Conservation (phyloP, 2,329 filamentous ascomycete genomes). For the Aspergillus terreus region DNA sequence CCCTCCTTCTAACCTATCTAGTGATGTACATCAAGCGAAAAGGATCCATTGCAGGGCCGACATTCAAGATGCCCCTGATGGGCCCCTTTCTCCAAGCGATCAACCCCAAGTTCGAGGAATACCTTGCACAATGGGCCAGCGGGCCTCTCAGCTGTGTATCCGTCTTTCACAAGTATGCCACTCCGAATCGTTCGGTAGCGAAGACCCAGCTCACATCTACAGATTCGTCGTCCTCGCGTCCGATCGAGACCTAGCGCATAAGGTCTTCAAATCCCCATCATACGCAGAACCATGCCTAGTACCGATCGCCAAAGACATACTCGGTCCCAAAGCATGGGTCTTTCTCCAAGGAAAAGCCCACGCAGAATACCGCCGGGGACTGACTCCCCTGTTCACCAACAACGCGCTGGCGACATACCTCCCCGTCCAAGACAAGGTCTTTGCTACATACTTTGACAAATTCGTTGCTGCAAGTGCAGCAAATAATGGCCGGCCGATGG, state of each 20-base stretch:
- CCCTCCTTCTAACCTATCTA: constrained; percentile 28
- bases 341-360: constrained; percentile 87
- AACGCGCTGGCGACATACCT: constrained; percentile 78
- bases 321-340: constrained; percentile 84
- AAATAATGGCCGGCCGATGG: constrained; percentile 62
- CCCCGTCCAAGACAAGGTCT: constrained; percentile 82
- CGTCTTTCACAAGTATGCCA: constrained; percentile 82
- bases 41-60: constrained; percentile 65
- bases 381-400: constrained; percentile 84
- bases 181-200: neutral
- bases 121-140: constrained; percentile 79
- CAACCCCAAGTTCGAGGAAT: constrained; percentile 79
- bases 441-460: constrained; percentile 71
- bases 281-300: constrained; percentile 90
- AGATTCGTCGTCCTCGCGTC: constrained; percentile 92
- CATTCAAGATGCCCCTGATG: constrained; percentile 72
- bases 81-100: constrained; percentile 84
- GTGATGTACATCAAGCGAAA: constrained; percentile 68
- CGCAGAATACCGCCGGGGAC: constrained; percentile 84
- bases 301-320: constrained; percentile 79
- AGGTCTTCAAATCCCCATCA: constrained; percentile 81
- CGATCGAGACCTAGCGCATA: constrained; percentile 82
- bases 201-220: constrained; percentile 4
- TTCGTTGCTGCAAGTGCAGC: constrained; percentile 69
- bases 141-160: constrained; percentile 89